phyloP scores from a whole-genome alignment of 495 filamentous ascomycete species.

The Chaetomium tenue region DNA sequence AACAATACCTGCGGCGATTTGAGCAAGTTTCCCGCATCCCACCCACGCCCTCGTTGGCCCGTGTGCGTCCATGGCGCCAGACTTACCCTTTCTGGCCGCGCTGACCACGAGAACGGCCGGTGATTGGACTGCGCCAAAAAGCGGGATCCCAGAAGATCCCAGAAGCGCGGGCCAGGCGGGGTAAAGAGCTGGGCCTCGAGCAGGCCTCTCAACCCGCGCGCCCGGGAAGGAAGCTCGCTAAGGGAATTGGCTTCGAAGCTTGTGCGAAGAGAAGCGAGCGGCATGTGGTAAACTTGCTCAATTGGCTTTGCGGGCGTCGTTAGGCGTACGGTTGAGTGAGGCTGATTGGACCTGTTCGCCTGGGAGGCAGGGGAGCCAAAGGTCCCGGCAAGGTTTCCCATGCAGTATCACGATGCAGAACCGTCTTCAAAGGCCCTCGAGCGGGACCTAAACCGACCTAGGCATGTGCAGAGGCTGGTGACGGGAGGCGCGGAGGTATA shows the following conservation, averaged over 20 bases:
- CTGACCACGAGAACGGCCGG: background rate
- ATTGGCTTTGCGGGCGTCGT: conserved; percentile 6
- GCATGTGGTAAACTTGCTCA: conserved; percentile 28
- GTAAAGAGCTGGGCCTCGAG: background rate
- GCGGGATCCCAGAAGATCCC: background rate
- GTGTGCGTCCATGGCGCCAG: background rate
- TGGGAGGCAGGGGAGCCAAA: background rate
- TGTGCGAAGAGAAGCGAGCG: background rate
- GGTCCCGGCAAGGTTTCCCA: background rate
- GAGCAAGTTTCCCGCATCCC: conserved; percentile 33
- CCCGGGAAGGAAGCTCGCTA: conserved; percentile 1
- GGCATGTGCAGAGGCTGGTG: background rate
- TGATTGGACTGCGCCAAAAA: background rate
- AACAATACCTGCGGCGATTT: conserved; percentile 30
- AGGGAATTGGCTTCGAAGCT: background rate
- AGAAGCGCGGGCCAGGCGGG: background rate
- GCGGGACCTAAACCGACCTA: too few species aligned
- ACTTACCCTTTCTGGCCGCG: conserved; percentile 3
- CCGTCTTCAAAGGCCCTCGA: background rate
- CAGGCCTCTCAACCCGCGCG: background rate
- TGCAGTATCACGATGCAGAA: background rate
- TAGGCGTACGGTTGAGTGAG: too few species aligned
- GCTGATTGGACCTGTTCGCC: conserved; percentile 1
- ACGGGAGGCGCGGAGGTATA: too few species aligned
- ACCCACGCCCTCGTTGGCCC: background rate